These are phyloP conservation scores for Puccinia triticina DNA, from an alignment of 1,284 basidiomycete species.

Conservation along the genomic window DNA sequence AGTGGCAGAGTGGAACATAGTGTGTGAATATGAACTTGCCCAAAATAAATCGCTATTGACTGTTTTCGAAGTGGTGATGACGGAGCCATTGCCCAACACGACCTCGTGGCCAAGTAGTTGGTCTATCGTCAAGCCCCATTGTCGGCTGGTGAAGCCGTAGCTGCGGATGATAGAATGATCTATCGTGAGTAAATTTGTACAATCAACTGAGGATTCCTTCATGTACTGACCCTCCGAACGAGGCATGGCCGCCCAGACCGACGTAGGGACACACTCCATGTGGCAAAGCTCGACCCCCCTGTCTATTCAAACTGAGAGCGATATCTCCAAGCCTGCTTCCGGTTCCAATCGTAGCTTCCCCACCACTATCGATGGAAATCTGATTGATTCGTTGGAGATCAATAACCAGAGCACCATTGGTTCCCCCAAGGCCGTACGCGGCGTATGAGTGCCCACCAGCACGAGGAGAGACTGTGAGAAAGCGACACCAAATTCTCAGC, in stretches of 20 bases:
- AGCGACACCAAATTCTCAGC: not conserved
- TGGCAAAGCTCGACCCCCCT: slow-evolving; percentile 57
- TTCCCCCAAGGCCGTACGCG: slow-evolving; percentile 35
- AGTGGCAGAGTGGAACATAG: no score
- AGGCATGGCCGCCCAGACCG: slow-evolving; percentile 59
- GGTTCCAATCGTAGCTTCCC: slow-evolving; percentile 56
- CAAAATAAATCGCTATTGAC: slow-evolving; percentile 54
- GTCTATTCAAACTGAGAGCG: slow-evolving; percentile 57
- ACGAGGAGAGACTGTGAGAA: slow-evolving; percentile 26
- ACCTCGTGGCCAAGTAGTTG: slow-evolving; percentile 58
- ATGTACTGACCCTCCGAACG: slow-evolving; percentile 55
- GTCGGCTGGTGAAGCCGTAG: slow-evolving; percentile 56
- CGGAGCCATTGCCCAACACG: slow-evolving; percentile 59
- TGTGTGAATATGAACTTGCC: not conserved
- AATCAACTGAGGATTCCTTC: not conserved
- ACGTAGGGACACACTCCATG: slow-evolving; percentile 61
- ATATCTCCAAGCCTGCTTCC: slow-evolving; percentile 60
- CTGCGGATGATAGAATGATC: slow-evolving; percentile 44
- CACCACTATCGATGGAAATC: slow-evolving; percentile 15
- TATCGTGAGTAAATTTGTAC: not conserved
- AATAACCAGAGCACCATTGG: slow-evolving; percentile 33
- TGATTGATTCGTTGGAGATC: slow-evolving; percentile 30
- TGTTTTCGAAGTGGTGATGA: slow-evolving; percentile 54
- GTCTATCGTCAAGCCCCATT: slow-evolving; percentile 60
- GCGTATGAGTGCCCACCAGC: slow-evolving; percentile 47